These are phyloP conservation scores for Taphrina betulina DNA, from an alignment of 1,139 yeast species.

Conservation along the genomic window DNA sequence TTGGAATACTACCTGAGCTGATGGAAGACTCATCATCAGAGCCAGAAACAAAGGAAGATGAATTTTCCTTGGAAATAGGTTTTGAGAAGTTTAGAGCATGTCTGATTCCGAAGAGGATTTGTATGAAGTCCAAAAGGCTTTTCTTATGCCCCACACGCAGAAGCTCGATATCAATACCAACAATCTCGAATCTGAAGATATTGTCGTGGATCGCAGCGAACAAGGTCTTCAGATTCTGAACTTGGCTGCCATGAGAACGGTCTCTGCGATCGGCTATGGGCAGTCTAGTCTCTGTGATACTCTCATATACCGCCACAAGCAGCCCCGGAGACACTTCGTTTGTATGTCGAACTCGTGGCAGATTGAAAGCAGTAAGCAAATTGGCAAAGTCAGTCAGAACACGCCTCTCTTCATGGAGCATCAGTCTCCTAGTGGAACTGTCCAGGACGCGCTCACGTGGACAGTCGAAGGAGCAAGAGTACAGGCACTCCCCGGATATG, in stretches of 20 bases:
- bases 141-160: too few relatives aligned
- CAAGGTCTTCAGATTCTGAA: not conserved
- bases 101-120: too few relatives aligned
- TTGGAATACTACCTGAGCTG: too few relatives aligned
- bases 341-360: conserved; percentile 6
- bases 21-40: too few relatives aligned
- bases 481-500: too few relatives aligned
- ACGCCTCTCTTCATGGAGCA: not conserved
- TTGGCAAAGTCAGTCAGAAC: not conserved
- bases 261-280: conserved; percentile 2
- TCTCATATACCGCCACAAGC: conserved; percentile 19
- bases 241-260: not conserved
- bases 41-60: too few relatives aligned
- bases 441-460: not conserved
- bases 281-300: conserved; percentile 8
- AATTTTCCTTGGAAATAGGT: too few relatives aligned
- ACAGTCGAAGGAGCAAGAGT: not conserved
- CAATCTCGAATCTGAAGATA: too few relatives aligned
- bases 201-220: not conserved
- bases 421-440: too few relatives aligned
- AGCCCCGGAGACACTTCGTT: conserved; percentile 17
- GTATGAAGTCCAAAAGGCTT: too few relatives aligned
- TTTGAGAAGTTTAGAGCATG: too few relatives aligned
- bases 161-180: too few relatives aligned
- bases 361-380: not conserved